Base-by-base conservation (phyloP, 371 early-diverging fungal species). In the Rhizopus microsporus region DNA sequence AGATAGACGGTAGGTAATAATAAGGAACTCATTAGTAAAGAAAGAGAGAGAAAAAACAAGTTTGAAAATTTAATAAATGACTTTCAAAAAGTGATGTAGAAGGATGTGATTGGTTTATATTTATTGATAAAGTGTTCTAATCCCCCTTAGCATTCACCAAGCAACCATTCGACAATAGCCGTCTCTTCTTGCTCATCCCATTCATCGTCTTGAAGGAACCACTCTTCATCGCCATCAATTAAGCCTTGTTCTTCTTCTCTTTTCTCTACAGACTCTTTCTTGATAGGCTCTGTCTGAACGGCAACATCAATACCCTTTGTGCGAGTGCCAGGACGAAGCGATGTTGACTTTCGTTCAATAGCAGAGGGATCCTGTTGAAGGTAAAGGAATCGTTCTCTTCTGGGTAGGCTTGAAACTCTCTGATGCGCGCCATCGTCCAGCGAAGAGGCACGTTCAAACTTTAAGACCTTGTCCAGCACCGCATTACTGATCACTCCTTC, bases 1-100 rank as follows among this genome's bases (percentile, higher is more conserved):
- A 85, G 77, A 51, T 85, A 85, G 15, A 72, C 67, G 10, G 82
- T 61, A 40, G 85, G 83, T 44, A 85, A 69, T 55, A 81, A 62
- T 34, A 85, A 63, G 1, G 81, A 79, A 50, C 59, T 66, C 74
- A 78, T 75, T 16, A 37, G 16, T 34, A 23, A 45, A 43, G 16
- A 59, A 16, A 29, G 12, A 38, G 34, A 34, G 10, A 45, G 10
- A 17, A 23, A 32, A 32, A 51, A 32, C 39, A 7, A 39, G 37
- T 29, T 30, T 32, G 29, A 40, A 47, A 35, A 34, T 55, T 12
- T 17, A 46, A 15, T 15, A 37, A 37, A 37, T 17, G 32, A 54
- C 32, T 54, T 39, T 15, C 29, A 33, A 50, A 30, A 50, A 51
- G 43, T 68, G 65, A 68, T 68, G 69, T 68, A 64, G 57, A 49